Evolutionary conservation across 2,329 filamentous ascomycete genomes (phyloP).

Genomic region (Aspergillus sergii): DNA sequence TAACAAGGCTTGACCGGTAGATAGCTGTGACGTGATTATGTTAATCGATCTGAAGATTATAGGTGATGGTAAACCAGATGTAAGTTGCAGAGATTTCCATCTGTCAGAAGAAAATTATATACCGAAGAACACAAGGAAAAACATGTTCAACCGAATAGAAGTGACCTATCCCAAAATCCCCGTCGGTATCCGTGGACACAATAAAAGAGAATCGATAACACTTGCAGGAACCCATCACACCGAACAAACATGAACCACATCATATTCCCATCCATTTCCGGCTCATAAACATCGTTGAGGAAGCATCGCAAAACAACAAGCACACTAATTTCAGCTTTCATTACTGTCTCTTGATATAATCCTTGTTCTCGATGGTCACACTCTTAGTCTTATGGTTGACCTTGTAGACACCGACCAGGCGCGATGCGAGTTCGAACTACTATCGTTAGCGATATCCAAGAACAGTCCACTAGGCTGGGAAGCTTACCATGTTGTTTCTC

Average conservation of each 20-base stretch:
- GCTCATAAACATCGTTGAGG: slow-evolving; percentile 4
- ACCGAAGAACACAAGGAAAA: not conserved
- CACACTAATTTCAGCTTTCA: slow-evolving; percentile 9
- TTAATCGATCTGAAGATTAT: not conserved
- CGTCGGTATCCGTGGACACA: not conserved
- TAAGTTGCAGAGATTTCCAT: not conserved
- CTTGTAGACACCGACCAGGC: slow-evolving; percentile 97
- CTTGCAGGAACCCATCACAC: not conserved
- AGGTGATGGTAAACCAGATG: not conserved
- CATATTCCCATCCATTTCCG: slow-evolving; percentile 9
- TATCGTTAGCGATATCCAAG: slow-evolving; percentile 11
- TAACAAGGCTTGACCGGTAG: no score
- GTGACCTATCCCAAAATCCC: not conserved
- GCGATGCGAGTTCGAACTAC: slow-evolving; percentile 86
- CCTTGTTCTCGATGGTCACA: slow-evolving; percentile 82
- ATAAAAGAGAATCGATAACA: not conserved
- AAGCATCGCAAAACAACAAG: slow-evolving; percentile 6
- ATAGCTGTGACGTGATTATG: not conserved
- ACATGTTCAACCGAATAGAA: not conserved
- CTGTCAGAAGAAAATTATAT: not conserved
- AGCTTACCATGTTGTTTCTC: slow-evolving; percentile 84
- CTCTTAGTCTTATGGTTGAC: slow-evolving; percentile 98
- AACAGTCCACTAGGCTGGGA: not conserved
- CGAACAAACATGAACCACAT: not conserved
- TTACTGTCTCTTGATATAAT: slow-evolving; percentile 62